These are phyloP conservation scores for Diospyros kaki DNA, from an alignment of 148 eudicot species.

Conservation along the genomic window DNA sequence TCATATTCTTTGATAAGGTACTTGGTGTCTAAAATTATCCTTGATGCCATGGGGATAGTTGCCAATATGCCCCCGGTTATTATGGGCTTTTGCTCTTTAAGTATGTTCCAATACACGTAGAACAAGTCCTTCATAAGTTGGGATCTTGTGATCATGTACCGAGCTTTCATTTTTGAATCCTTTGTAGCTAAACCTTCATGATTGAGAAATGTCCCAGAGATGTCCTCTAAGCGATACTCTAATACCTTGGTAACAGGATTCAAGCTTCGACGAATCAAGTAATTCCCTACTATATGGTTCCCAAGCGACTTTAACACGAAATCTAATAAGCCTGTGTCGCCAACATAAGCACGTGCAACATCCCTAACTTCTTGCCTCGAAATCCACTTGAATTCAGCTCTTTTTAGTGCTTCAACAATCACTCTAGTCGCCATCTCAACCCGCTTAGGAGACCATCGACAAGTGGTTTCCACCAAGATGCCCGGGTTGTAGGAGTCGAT, in stretches of 20 bases:
- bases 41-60: slow-evolving; percentile 63
- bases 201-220: slow-evolving; percentile 34
- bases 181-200: slow-evolving; percentile 36
- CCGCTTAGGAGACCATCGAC: slow-evolving; percentile 89
- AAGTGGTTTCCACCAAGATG: slow-evolving; percentile 57
- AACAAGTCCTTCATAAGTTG: slow-evolving; percentile 68
- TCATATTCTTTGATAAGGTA: slow-evolving; percentile 55
- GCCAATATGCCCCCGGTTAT: slow-evolving; percentile 24
- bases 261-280: slow-evolving; percentile 79
- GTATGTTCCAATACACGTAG: slow-evolving; percentile 49
- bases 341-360: slow-evolving; percentile 83
- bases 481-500: slow-evolving; percentile 39
- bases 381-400: slow-evolving; percentile 73
- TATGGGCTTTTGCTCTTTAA: slow-evolving; percentile 39
- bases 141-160: slow-evolving; percentile 39
- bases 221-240: slow-evolving; percentile 84
- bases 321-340: slow-evolving; percentile 89
- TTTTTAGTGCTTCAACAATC: slow-evolving; percentile 75
- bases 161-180: slow-evolving; percentile 29
- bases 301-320: slow-evolving; percentile 95
- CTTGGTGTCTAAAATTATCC: slow-evolving; percentile 78
- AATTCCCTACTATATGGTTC: slow-evolving; percentile 84
- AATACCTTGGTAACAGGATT: slow-evolving; percentile 96
- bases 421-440: slow-evolving; percentile 94
- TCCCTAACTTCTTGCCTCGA: slow-evolving; percentile 89